phyloP scores from a whole-genome alignment of 1,139 yeast species.

The Taphrina confusa region DNA sequence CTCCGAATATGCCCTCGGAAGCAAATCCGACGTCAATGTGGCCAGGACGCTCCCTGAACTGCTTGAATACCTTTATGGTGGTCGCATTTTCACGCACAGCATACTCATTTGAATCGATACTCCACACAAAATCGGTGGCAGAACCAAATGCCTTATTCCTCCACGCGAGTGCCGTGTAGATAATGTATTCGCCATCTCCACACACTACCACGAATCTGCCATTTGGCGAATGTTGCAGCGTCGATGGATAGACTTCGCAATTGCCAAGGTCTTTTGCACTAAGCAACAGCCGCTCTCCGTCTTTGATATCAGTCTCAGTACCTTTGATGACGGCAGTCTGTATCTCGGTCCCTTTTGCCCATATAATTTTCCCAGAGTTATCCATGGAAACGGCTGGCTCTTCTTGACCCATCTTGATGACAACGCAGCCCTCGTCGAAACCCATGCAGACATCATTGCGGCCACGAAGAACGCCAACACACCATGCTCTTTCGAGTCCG shows the following conservation, averaged over 20 bases:
- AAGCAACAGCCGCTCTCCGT: conserved; percentile 75
- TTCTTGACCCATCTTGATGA: conserved; percentile 85
- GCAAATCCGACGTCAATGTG: conserved; percentile 61
- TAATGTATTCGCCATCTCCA: conserved; percentile 97
- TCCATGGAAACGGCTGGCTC: conserved; percentile 95
- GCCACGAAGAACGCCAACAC: conserved; percentile 75
- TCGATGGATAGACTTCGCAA: conserved; percentile 88
- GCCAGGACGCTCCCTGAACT: conserved; percentile 74
- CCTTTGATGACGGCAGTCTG: conserved; percentile 74
- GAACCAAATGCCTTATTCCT: conserved; percentile 91
- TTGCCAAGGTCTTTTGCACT: conserved; percentile 86
- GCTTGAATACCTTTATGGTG: conserved; percentile 70
- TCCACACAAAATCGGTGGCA: conserved; percentile 92
- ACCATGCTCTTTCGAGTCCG: conserved; percentile 96
- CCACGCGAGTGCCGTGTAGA: conserved; percentile 97
- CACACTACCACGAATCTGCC: conserved; percentile 94
- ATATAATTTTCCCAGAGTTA: conserved; percentile 82
- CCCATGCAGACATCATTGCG: conserved; percentile 87
- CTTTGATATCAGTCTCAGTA: conserved; percentile 55
- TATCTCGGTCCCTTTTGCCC: conserved; percentile 89
- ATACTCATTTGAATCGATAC: conserved; percentile 81
- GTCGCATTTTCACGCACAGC: conserved; percentile 76
- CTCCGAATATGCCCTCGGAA: conserved; percentile 82
- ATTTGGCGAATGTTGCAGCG: conserved; percentile 87
- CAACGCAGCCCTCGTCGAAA: conserved; percentile 89